These are phyloP conservation scores for Mesotaenium endlicherianum DNA, from an alignment of 139 green algal genomes.

Conservation along the genomic window DNA sequence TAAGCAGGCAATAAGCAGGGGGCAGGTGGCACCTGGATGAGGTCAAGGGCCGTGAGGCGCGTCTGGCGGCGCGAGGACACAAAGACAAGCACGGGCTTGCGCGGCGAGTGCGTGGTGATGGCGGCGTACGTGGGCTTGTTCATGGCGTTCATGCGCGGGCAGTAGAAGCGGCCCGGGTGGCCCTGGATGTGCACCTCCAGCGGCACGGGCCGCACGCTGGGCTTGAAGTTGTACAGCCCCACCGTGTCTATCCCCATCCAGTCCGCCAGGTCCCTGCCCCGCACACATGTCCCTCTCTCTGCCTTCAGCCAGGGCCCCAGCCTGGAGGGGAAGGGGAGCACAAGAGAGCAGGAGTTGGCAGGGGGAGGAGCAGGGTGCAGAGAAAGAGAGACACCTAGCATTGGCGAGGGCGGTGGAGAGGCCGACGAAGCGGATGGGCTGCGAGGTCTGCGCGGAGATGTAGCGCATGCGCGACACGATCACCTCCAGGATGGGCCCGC, in stretches of 20 bases:
- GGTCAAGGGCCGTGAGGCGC: conserved; percentile 90
- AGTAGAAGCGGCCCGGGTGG: conserved; percentile 91
- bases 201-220: conserved; percentile 86
- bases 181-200: conserved; percentile 95
- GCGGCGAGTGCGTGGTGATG: conserved; percentile 86
- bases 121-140: conserved; percentile 96
- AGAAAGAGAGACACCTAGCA: conserved; percentile 58
- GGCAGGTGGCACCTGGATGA: conserved; percentile 68
- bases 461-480: conserved; percentile 83
- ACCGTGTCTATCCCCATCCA: conserved; percentile 82
- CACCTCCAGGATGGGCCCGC: conserved; percentile 93
- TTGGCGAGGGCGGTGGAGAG: conserved; percentile 95
- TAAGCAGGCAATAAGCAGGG: not conserved
- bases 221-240: conserved; percentile 98
- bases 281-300: not conserved
- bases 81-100: conserved; percentile 92
- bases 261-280: conserved; percentile 77
- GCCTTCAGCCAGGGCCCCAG: not conserved
- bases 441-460: conserved; percentile 63
- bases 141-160: conserved; percentile 95
- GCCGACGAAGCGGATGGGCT: conserved; percentile 84
- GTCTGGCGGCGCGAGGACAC: conserved; percentile 88
- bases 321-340: not conserved
- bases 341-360: not conserved
- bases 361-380: not conserved